Base-by-base conservation (phyloP, 2,329 filamentous ascomycete species). In the Biscogniauxia mediterranea region DNA sequence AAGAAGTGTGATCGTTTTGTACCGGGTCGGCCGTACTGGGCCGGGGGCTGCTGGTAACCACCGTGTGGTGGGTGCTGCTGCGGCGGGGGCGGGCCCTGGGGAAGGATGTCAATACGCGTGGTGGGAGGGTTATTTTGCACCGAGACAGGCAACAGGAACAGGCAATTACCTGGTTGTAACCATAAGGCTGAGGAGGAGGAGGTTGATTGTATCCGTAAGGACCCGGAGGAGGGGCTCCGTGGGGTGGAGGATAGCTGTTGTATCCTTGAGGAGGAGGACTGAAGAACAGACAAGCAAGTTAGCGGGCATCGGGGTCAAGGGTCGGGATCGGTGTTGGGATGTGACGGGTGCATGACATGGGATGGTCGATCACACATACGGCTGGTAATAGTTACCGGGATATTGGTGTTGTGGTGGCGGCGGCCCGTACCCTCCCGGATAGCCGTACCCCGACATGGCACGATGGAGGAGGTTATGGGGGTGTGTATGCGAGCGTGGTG, bases 1-100 rank as follows among this genome's bases (percentile, higher is more conserved):
- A 23, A 23, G 23, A 23, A 23, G 23, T 23, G 23, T 23, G 21
- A 32, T 52, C 38, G 11, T 52, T 52, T 65, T 70, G 70, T 77
- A 83, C 83, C 72, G 65, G 83, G 83, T 72, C 82, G 79, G 61
- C 76, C 78, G 70, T 83, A 85, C 66, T 81, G 78, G 69, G 64
- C 74, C 63, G 67, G 75, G 62, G 71, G 76, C 70, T 75, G 75
- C 50, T 74, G 75, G 67, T 78, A 79, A 57, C 76, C 75, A 65
- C 75, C 76, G 63, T 82, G 66, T 56, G 76, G 23, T 23, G 23
- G 23, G 23, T 23, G 23, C 64, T 67, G 70, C 62, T 78, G 79
- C 60, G 78, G 79, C 61, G 78, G 79, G 60, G 78, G 79, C 50
- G 74, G 75, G 64, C 76, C 73, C 67, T 79, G 71, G 59, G 51